phyloP scores from a whole-genome alignment of 164 flowering plant species.

The Berberis thunbergii region DNA sequence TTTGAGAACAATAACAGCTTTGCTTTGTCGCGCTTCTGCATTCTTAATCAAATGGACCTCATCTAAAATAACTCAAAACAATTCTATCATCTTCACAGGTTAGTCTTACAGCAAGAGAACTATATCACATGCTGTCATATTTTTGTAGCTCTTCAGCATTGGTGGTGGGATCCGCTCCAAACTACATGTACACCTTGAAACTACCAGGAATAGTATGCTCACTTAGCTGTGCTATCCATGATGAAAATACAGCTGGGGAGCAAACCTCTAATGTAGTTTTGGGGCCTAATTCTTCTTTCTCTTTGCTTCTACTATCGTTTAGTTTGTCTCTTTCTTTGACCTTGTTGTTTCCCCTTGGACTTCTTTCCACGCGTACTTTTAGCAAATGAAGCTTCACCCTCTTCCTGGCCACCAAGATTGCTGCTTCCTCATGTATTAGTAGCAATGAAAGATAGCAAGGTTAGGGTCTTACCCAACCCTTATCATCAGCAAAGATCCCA shows the following conservation, averaged over 20 bases:
- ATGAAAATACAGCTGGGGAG: constrained; percentile 69
- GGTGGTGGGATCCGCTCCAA: constrained; percentile 53
- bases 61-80: constrained; percentile 85
- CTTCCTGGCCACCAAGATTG: constrained; percentile 8
- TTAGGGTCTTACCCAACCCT: constrained; percentile 97
- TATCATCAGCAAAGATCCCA: constrained; percentile 92
- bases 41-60: constrained; percentile 90
- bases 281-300: background rate
- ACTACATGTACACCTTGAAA: constrained; percentile 64
- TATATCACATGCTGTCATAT: constrained; percentile 71
- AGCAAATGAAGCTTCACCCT: background rate
- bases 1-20: constrained; percentile 54
- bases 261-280: constrained; percentile 71
- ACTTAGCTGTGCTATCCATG: constrained; percentile 65
- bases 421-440: constrained; percentile 31
- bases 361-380: constrained; percentile 16
- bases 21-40: constrained; percentile 46
- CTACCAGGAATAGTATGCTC: constrained; percentile 63
- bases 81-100: constrained; percentile 56
- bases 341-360: constrained; percentile 18
- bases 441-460: constrained; percentile 77
- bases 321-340: constrained; percentile 28
- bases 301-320: constrained; percentile 3
- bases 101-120: constrained; percentile 45
- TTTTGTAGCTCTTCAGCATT: constrained; percentile 48